phyloP scores from a whole-genome alignment of 495 filamentous ascomycete species.

The Cudoniella acicularis region DNA sequence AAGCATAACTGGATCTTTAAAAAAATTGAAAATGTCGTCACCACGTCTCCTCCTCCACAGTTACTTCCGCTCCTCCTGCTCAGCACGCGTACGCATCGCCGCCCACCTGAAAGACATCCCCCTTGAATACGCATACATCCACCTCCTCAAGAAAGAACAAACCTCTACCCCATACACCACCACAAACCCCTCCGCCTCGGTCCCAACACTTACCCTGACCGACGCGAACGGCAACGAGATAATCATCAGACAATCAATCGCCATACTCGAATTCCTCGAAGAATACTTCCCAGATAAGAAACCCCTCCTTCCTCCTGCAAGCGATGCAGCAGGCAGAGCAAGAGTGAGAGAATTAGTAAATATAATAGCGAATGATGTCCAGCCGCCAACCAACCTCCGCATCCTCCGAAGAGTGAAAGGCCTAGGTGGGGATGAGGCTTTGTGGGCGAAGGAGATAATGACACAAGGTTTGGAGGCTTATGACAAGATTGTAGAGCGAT shows the following conservation, averaged over 20 bases:
- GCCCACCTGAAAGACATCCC: conserved; percentile 42
- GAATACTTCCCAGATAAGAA: conserved; percentile 34
- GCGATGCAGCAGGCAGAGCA: conserved; percentile 32
- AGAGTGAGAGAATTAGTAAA: conserved; percentile 38
- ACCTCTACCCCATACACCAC: conserved; percentile 27
- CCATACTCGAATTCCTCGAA: conserved; percentile 52
- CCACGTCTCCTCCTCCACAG: conserved; percentile 40
- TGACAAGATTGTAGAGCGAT: conserved; percentile 30
- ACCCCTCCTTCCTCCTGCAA: conserved; percentile 33
- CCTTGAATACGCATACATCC: conserved; percentile 35
- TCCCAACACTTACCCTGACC: conserved; percentile 45
- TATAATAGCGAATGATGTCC: conserved; percentile 48
- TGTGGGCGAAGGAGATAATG: conserved; percentile 14
- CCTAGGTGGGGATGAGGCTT: conserved; percentile 28
- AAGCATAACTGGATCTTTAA: no score
- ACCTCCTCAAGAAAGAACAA: conserved; percentile 46
- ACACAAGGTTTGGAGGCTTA: conserved; percentile 42
- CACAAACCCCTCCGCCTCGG: conserved; percentile 46
- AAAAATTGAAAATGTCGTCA: no score
- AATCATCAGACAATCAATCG: conserved; percentile 47
- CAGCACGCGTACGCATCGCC: conserved; percentile 50
- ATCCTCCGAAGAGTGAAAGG: conserved; percentile 40
- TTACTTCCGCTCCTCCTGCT: conserved; percentile 54
- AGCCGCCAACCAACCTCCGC: conserved; percentile 47
- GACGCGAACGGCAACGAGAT: conserved; percentile 20